Evolutionary conservation across 164 flowering plant genomes (phyloP).

Genomic region (Buxus sempervirens): DNA sequence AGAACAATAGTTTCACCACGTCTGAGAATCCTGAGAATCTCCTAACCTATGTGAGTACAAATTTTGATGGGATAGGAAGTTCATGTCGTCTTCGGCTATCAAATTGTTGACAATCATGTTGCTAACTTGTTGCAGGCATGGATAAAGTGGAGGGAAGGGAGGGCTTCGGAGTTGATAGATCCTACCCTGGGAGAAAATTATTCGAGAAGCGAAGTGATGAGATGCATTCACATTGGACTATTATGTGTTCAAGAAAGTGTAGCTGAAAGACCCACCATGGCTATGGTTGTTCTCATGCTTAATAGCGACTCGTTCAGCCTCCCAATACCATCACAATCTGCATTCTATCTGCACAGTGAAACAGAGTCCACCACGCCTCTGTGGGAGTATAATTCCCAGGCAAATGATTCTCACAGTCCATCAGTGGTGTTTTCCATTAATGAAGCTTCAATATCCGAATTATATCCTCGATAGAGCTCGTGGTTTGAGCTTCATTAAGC

Average conservation of each 20-base stretch:
- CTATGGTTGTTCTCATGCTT: slow-evolving; percentile 38
- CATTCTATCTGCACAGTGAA: slow-evolving; percentile 22
- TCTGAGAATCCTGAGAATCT: not conserved
- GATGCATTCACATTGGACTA: slow-evolving; percentile 16
- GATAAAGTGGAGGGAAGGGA: slow-evolving; percentile 36
- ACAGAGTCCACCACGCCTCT: not conserved
- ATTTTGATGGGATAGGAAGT: not conserved
- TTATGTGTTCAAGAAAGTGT: slow-evolving; percentile 18
- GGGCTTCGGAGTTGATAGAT: slow-evolving; percentile 27
- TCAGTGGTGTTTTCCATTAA: not conserved
- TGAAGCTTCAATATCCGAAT: slow-evolving; percentile 9
- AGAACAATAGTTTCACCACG: slow-evolving; percentile 4
- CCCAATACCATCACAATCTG: slow-evolving; percentile 37
- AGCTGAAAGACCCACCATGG: slow-evolving; percentile 43
- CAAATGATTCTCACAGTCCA: not conserved
- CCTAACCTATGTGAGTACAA: slow-evolving; percentile 5
- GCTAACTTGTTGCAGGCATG: slow-evolving; percentile 31
- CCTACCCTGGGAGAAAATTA: slow-evolving; percentile 6
- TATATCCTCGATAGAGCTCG: not conserved
- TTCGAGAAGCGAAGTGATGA: slow-evolving; percentile 26
- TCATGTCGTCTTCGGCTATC: not conserved
- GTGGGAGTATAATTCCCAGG: not conserved
- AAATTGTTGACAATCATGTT: not conserved
- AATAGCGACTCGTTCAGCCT: slow-evolving; percentile 28
- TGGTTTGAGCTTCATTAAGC: too few species aligned